Evolutionary conservation across 2,329 filamentous ascomycete genomes (phyloP).

Genomic region (Ophiosphaerella korrae): DNA sequence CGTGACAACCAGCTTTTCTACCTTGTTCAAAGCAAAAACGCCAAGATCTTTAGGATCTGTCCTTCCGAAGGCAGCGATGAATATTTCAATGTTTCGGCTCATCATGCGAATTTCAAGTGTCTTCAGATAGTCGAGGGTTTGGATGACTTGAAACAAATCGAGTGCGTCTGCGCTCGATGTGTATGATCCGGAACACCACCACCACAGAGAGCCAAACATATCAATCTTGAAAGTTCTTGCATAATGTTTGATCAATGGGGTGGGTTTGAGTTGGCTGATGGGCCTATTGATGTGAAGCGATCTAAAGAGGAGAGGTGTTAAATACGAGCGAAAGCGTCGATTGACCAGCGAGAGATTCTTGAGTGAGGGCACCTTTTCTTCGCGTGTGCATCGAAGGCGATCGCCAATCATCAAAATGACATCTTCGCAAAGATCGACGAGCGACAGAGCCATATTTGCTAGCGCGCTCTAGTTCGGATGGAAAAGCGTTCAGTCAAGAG

Average conservation of each 20-base stretch:
- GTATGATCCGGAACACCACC: slow-evolving; percentile 23
- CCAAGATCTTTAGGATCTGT: background rate
- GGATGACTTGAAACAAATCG: slow-evolving; percentile 15
- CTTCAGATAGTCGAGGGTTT: slow-evolving; percentile 6
- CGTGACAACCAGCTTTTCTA: slow-evolving; percentile 12
- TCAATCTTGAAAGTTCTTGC: slow-evolving; percentile 17
- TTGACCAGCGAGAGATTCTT: slow-evolving; percentile 16
- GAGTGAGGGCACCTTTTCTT: slow-evolving; percentile 3
- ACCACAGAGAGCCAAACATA: slow-evolving; percentile 24
- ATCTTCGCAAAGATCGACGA: slow-evolving; percentile 21
- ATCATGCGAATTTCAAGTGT: slow-evolving; percentile 23
- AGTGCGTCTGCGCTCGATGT: slow-evolving; percentile 17
- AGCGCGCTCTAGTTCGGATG: background rate
- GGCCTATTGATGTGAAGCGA: slow-evolving; percentile 18
- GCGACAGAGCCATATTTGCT: background rate
- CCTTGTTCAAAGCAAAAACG: slow-evolving; percentile 6
- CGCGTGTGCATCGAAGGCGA: slow-evolving; percentile 2
- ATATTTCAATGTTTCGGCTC: slow-evolving; percentile 23
- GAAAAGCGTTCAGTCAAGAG: background rate
- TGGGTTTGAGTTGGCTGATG: slow-evolving; percentile 13
- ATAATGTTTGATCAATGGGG: slow-evolving; percentile 4
- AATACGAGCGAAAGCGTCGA: slow-evolving; percentile 12
- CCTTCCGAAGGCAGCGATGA: slow-evolving; percentile 11
- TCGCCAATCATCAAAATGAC: slow-evolving; percentile 21
- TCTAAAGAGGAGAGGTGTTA: slow-evolving; percentile 16